Evolutionary conservation across 2,329 filamentous ascomycete species (phyloP).

Genomic region (Aureobasidium sp.): DNA sequence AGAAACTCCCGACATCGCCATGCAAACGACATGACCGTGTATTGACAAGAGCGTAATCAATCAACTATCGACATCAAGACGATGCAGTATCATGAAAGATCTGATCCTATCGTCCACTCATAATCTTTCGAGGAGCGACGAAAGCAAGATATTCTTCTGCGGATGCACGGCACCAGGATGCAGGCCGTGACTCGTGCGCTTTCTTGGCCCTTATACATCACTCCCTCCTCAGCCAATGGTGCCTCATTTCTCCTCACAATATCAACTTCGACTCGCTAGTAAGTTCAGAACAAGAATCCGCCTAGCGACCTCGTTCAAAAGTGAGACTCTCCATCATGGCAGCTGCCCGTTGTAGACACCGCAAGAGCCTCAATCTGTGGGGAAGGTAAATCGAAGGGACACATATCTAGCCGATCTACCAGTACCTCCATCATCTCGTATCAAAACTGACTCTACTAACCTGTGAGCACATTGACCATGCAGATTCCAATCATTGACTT

Average conservation of each 20-base stretch:
- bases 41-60: neutral
- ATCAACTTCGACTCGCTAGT: neutral
- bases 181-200: neutral
- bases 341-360: neutral
- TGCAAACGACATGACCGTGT: neutral
- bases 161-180: neutral
- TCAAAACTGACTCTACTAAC: neutral
- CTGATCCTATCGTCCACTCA: neutral
- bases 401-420: neutral
- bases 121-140: neutral
- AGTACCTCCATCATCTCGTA: neutral
- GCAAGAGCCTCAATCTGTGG: neutral
- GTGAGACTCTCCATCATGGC: neutral
- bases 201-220: neutral
- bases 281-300: too few species aligned
- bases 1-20: neutral
- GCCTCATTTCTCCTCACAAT: neutral
- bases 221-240: neutral
- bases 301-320: too few species aligned
- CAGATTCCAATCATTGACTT: conserved; percentile 6
- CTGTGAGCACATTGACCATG: neutral
- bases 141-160: neutral
- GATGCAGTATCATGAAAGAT: neutral
- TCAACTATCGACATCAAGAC: too few species aligned
- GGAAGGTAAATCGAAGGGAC: too few species aligned